These are phyloP conservation scores for Chrysophaeum taylorii DNA, from an alignment of 352 stramenopile genomes.

Conservation along the genomic window DNA sequence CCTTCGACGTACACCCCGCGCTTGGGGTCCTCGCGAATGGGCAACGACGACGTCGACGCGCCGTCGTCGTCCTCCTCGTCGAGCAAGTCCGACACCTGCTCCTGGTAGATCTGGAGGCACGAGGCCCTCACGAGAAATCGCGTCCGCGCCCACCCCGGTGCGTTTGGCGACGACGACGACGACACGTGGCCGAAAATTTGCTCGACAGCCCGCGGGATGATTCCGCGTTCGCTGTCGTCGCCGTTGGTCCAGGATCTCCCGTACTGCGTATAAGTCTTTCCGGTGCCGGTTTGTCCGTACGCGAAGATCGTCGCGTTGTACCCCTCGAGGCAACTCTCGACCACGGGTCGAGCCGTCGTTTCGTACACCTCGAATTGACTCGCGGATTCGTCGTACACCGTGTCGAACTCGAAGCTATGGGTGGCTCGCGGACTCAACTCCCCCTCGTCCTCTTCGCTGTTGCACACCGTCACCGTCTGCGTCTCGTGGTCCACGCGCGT, in stretches of 20 bases:
- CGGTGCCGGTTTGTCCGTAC: constrained; percentile 48
- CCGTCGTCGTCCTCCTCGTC: not conserved
- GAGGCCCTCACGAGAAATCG: not conserved
- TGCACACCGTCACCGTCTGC: too few relatives aligned
- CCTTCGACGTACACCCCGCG: constrained; percentile 82
- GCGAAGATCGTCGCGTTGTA: constrained; percentile 54
- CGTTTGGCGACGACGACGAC: constrained; percentile 3
- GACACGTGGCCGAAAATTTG: constrained; percentile 28
- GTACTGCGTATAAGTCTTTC: constrained; percentile 55
- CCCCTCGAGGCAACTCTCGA: constrained; percentile 69
- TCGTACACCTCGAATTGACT: constrained; percentile 80
- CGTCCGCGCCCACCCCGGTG: too few relatives aligned
- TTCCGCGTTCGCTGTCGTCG: constrained; percentile 30
- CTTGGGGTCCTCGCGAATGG: constrained; percentile 82
- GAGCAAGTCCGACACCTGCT: constrained; percentile 35
- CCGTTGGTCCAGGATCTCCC: constrained; percentile 23
- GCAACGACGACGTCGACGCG: constrained; percentile 35
- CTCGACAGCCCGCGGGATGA: constrained; percentile 48
- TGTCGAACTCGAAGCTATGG: constrained; percentile 82
- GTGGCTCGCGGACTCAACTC: too few relatives aligned
- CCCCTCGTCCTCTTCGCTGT: too few relatives aligned
- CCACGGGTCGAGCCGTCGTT: constrained; percentile 75
- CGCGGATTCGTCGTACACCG: constrained; percentile 79
- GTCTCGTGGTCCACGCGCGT: too few relatives aligned
- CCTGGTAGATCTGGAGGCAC: constrained; percentile 90